Conservation (phyloP, 192 early-diverging fungal species). For the Podochytrium sp. region DNA sequence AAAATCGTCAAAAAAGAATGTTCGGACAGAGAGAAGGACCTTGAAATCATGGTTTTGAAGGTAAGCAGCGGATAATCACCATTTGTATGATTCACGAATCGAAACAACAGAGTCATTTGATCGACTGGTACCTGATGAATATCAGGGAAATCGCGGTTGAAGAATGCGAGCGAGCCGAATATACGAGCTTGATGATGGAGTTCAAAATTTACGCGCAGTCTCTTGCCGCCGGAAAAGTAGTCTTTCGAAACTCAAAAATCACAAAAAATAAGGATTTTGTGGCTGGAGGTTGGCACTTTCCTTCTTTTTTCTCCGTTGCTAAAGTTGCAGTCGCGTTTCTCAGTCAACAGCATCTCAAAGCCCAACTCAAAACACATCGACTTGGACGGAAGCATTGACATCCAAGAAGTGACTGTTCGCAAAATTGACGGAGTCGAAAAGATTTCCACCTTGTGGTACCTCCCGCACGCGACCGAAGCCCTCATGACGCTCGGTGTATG, state of each 20-base stretch:
- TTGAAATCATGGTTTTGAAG: conserved; percentile 24
- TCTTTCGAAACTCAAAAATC: conserved; percentile 49
- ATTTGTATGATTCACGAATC: background rate
- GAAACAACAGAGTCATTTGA: conserved; percentile 34
- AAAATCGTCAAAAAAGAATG: conserved; percentile 31
- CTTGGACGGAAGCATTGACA: conserved; percentile 42
- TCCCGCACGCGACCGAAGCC: conserved; percentile 57
- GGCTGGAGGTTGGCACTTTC: conserved; percentile 28
- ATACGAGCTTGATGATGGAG: conserved; percentile 46
- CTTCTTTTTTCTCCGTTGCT: background rate
- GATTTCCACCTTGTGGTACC: conserved; percentile 54
- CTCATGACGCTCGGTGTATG: conserved; percentile 31
- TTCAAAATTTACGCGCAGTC: conserved; percentile 31
- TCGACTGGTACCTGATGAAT: conserved; percentile 54
- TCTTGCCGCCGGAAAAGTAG: conserved; percentile 37
- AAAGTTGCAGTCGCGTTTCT: background rate
- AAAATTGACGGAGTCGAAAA: conserved; percentile 32
- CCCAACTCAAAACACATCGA: conserved; percentile 22
- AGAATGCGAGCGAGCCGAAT: conserved; percentile 55
- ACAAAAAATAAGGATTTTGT: conserved; percentile 47
- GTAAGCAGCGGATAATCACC: conserved; percentile 4
- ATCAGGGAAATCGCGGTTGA: conserved; percentile 49
- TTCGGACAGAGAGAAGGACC: conserved; percentile 37
- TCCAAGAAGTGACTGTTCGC: conserved; percentile 42
- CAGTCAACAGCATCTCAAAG: background rate